Conservation (phyloP, 768 basidiomycete species). For the Pleurotus giganteus region DNA sequence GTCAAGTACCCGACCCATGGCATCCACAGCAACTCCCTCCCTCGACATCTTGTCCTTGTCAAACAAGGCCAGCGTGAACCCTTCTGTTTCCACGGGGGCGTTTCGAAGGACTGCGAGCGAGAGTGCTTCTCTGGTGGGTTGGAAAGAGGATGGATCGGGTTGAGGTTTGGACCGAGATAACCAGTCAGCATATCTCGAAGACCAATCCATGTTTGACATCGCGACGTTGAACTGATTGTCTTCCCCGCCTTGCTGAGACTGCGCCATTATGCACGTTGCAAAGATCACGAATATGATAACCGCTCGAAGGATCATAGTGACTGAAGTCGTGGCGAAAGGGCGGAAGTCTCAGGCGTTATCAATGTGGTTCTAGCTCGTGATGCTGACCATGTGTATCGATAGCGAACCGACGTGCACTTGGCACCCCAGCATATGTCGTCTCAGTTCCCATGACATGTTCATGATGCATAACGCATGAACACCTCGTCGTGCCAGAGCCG, state of each 20-base stretch:
- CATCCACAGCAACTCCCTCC: slow-evolving; percentile 27
- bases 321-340: too few species aligned
- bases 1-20: slow-evolving; percentile 25
- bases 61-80: slow-evolving; percentile 36
- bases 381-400: too few species aligned
- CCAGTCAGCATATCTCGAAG: slow-evolving; percentile 26
- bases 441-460: too few species aligned
- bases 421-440: too few species aligned
- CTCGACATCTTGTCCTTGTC: slow-evolving; percentile 9
- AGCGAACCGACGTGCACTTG: too few species aligned
- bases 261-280: not conserved
- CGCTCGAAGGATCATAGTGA: not conserved
- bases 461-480: too few species aligned
- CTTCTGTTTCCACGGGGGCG: slow-evolving; percentile 29
- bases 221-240: not conserved
- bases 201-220: slow-evolving; percentile 12
- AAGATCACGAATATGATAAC: not conserved
- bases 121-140: slow-evolving; percentile 25
- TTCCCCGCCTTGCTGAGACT: not conserved
- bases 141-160: slow-evolving; percentile 23
- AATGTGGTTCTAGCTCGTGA: not conserved
- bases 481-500: too few species aligned
- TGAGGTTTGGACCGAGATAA: slow-evolving; percentile 24
- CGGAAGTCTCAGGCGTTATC: too few species aligned
- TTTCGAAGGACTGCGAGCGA: slow-evolving; percentile 31